Evolutionary conservation across 2,329 filamentous ascomycete genomes (phyloP), one percentile per base, ranked within the genome.

Genomic region (Coleophoma eucalyptorum): DNA sequence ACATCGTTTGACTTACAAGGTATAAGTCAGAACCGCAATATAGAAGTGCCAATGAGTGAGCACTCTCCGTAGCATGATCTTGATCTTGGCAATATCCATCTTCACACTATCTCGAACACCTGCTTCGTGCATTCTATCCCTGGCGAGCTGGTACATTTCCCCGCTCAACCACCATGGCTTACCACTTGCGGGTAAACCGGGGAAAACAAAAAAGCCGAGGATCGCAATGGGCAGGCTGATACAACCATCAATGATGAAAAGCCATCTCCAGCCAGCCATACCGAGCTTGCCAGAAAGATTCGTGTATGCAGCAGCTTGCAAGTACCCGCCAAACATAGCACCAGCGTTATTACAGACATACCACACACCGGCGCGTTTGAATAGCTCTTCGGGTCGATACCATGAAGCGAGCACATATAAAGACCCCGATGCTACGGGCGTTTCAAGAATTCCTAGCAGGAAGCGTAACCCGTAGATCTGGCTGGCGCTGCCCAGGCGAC

Each of bases 371-470:
- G 69, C 67, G 2, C 72, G 60, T 51, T 73, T 73, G 0, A 64
- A 69, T 7, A 74, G 63, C 52, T 74, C 72, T 8, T 59, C 59
- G 1, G 69, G 69, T 0, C 62, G 69, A 48, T 74, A 55, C 53
- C 53, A 55, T 1, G 50, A 53, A 8, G 45, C 42, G 15, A 55
- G 16, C 15, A 55, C 46, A 35, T 46, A 55, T 12, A 52, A 46
- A 10, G 48, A 50, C 15, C 53, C 50, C 18, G 53, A 50, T 7
- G 48, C 44, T 15, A 50, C 50, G 8, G 53, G 50, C 1, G 50
- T 74, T 60, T 83, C 80, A 35, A 80, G 72, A 0, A 80, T 59
- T 44, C 80, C 80, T 16, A 82, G 71, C 35, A 80, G 68, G 50
- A 81, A 76, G 10, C 81, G 72, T 0, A 83, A 66, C 1, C 72